Conservation (phyloP, 1,284 basidiomycete genomes). For the Acaromyces ingoldii region DNA sequence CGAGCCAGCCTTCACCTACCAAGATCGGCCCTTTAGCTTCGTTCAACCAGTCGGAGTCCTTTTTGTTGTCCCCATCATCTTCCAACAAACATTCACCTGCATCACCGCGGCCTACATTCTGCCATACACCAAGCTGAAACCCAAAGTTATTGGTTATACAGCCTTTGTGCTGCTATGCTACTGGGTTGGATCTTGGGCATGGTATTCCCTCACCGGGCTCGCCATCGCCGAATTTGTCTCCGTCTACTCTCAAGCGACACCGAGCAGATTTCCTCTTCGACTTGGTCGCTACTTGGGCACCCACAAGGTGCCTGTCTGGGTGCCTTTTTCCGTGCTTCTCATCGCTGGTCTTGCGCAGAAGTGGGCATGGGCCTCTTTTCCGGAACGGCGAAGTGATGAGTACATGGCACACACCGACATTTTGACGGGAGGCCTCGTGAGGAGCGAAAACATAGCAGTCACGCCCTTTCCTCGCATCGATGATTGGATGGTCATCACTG, state of each 20-base stretch:
- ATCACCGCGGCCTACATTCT: slow-evolving; percentile 27
- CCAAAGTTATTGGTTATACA: slow-evolving; percentile 25
- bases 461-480: slow-evolving; percentile 32
- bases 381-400: slow-evolving; percentile 16
- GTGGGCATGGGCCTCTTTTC: slow-evolving; percentile 29
- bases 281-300: not conserved
- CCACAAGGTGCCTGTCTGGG: not conserved
- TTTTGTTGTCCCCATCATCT: slow-evolving; percentile 32
- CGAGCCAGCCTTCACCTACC: slow-evolving; percentile 13
- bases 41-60: slow-evolving; percentile 23
- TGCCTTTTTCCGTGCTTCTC: slow-evolving; percentile 16
- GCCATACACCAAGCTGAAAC: slow-evolving; percentile 25
- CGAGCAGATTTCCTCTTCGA: not conserved
- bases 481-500: slow-evolving; percentile 30
- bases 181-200: slow-evolving; percentile 35
- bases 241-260: slow-evolving; percentile 19
- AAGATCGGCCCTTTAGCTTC: slow-evolving; percentile 17
- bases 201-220: slow-evolving; percentile 37
- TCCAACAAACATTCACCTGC: slow-evolving; percentile 34
- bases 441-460: slow-evolving; percentile 9
- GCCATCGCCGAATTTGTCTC: slow-evolving; percentile 25
- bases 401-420: slow-evolving; percentile 22
- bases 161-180: slow-evolving; percentile 27
- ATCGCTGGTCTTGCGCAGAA: slow-evolving; percentile 25
- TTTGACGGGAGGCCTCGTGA: slow-evolving; percentile 25